phyloP scores from a whole-genome alignment of 164 flowering plant genomes.

The Sedum album region DNA sequence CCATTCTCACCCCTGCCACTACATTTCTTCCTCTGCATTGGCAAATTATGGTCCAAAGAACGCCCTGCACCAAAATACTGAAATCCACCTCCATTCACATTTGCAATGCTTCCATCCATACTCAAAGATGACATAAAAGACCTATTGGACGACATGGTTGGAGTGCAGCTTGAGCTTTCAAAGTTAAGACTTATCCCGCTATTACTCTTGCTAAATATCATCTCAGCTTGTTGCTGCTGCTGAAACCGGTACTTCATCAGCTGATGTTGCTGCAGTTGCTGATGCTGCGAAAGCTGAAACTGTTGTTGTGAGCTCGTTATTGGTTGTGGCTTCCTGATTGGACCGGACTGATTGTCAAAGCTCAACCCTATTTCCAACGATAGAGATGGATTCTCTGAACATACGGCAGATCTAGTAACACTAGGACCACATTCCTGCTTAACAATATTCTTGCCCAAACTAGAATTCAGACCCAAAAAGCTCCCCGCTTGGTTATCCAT shows the following conservation, averaged over 20 bases:
- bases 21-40: conserved; percentile 64
- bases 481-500: not conserved
- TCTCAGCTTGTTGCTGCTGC: conserved; percentile 63
- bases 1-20: conserved; percentile 75
- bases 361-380: conserved; percentile 1
- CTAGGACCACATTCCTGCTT: conserved; percentile 7
- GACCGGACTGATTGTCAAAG: not conserved
- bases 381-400: conserved; percentile 6
- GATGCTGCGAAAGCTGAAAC: conserved; percentile 12
- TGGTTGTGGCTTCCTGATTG: not conserved
- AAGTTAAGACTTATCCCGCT: conserved; percentile 73
- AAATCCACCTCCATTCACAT: conserved; percentile 55
- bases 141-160: conserved; percentile 80
- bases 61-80: conserved; percentile 54
- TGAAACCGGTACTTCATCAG: conserved; percentile 22
- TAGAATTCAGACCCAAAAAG: conserved; percentile 1
- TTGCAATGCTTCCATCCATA: conserved; percentile 87
- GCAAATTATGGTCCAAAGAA: conserved; percentile 54
- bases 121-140: conserved; percentile 92
- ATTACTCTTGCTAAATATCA: conserved; percentile 51
- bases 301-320: conserved; percentile 3
- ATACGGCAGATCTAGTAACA: not conserved
- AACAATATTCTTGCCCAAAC: not conserved
- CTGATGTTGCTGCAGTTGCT: conserved; percentile 20
- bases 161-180: conserved; percentile 76